A percentile compares a stretch with the other conserved stretches of the same genome.
These are phyloP conservation scores for Thalassiosira mediterranea DNA, from an alignment of 352 stramenopile species.

Conservation along the genomic window DNA sequence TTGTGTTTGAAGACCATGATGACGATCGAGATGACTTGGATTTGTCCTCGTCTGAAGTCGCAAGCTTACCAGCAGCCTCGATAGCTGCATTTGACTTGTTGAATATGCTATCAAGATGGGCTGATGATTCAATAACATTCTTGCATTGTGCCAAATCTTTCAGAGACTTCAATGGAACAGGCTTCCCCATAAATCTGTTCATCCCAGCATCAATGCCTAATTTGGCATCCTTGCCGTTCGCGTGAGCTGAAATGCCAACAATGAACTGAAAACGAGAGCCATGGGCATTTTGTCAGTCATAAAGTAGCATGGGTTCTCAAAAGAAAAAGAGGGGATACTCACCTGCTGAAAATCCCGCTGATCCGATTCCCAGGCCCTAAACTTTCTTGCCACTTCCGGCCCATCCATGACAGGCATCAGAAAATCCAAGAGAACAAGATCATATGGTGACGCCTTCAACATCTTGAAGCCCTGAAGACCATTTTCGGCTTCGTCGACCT, in stretches of 20 bases:
- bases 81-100: slow-evolving; percentile 25
- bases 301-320: too few relatives aligned
- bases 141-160: slow-evolving; percentile 52
- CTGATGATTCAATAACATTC: slow-evolving; percentile 14
- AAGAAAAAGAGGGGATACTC: too few relatives aligned
- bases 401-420: slow-evolving; percentile 84
- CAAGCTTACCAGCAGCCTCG: slow-evolving; percentile 13
- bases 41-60: slow-evolving; percentile 14
- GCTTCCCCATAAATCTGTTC: slow-evolving; percentile 67
- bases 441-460: slow-evolving; percentile 60
- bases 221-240: slow-evolving; percentile 53
- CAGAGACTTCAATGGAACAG: slow-evolving; percentile 58
- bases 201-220: slow-evolving; percentile 60
- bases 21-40: slow-evolving; percentile 6
- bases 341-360: slow-evolving; percentile 57
- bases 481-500: slow-evolving; percentile 66
- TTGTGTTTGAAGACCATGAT: not conserved
- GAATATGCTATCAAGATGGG: slow-evolving; percentile 17
- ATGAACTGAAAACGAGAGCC: slow-evolving; percentile 43
- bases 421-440: slow-evolving; percentile 77
- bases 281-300: too few relatives aligned
- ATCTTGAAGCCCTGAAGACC: slow-evolving; percentile 67
- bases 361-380: slow-evolving; percentile 64
- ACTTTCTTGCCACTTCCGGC: slow-evolving; percentile 68
- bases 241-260: slow-evolving; percentile 72